Conservation (phyloP, 768 basidiomycete genomes). For the Mycena epipterygia region DNA sequence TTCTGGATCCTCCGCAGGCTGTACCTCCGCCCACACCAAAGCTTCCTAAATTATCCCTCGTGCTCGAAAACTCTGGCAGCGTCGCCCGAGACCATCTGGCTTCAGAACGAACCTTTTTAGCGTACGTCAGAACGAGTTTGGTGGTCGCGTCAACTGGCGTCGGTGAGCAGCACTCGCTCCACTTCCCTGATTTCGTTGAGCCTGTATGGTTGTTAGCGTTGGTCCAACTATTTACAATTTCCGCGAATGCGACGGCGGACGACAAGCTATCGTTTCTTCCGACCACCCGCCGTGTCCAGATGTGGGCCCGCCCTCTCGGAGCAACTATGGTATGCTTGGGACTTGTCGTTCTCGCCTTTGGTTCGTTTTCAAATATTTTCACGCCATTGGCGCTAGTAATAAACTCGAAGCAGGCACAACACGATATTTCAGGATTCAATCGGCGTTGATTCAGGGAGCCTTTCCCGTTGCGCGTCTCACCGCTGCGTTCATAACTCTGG, state of each 20-base stretch:
- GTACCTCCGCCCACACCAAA: background rate
- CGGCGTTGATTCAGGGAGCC: conserved; percentile 50
- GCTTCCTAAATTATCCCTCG: conserved; percentile 37
- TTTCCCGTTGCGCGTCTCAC: conserved; percentile 58
- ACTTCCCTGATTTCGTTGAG: background rate
- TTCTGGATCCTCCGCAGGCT: background rate
- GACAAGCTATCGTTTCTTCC: conserved; percentile 16
- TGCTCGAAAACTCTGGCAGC: conserved; percentile 57
- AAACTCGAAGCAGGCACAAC: conserved; percentile 40
- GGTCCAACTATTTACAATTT: conserved; percentile 59
- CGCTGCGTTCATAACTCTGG: conserved; percentile 45
- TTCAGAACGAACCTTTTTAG: conserved; percentile 58
- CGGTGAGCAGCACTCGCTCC: conserved; percentile 45
- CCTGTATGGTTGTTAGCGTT: conserved; percentile 46
- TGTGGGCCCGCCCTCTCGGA: conserved; percentile 54
- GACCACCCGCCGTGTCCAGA: conserved; percentile 29
- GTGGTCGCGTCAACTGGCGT: conserved; percentile 59
- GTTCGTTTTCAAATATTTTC: conserved; percentile 34
- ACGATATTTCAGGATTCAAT: conserved; percentile 58
- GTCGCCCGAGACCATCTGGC: conserved; percentile 64
- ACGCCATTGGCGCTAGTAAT: background rate
- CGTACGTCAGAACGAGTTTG: conserved; percentile 52
- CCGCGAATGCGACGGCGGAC: conserved; percentile 36
- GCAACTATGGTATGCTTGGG: conserved; percentile 53
- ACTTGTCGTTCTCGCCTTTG: conserved; percentile 48